Conservation (phyloP, 129 eudicot species). For the Deinandra increscens region DNA sequence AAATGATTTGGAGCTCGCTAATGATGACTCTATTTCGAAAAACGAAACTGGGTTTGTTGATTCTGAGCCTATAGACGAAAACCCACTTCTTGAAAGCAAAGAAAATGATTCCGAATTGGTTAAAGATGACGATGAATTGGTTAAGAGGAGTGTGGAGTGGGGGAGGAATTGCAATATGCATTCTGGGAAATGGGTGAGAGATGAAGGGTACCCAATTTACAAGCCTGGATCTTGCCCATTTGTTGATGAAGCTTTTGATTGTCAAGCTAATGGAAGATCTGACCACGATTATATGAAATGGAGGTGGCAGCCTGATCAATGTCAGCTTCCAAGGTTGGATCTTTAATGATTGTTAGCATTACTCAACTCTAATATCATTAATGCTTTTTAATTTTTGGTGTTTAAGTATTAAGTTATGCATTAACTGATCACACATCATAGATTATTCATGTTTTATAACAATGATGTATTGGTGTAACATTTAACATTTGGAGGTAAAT, state of each 20-base stretch:
- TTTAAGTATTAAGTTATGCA: not conserved
- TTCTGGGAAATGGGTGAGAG: conserved; percentile 80
- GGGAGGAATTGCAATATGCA: conserved; percentile 55
- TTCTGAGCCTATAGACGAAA: conserved; percentile 18
- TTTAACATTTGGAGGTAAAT: no score
- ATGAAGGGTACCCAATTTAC: conserved; percentile 81
- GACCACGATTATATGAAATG: conserved; percentile 64
- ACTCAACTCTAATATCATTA: not conserved
- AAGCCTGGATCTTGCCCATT: conserved; percentile 73
- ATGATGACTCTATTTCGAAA: conserved; percentile 20
- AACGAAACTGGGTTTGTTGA: conserved; percentile 28
- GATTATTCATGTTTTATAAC: not conserved
- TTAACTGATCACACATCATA: not conserved
- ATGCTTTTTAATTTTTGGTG: conserved; percentile 1
- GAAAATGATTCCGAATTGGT: conserved; percentile 12
- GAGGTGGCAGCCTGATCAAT: conserved; percentile 90
- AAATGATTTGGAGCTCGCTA: conserved; percentile 4
- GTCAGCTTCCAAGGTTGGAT: conserved; percentile 84
- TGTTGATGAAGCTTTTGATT: conserved; percentile 88
- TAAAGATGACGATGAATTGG: conserved; percentile 23
- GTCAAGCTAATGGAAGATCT: conserved; percentile 76
- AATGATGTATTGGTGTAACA: not conserved
- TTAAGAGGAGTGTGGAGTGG: conserved; percentile 36
- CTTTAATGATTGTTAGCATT: conserved; percentile 11
- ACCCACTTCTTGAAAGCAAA: conserved; percentile 16